These are phyloP conservation scores for Nicotiana paniculata DNA, from an alignment of 257 asterid species.

Conservation along the genomic window DNA sequence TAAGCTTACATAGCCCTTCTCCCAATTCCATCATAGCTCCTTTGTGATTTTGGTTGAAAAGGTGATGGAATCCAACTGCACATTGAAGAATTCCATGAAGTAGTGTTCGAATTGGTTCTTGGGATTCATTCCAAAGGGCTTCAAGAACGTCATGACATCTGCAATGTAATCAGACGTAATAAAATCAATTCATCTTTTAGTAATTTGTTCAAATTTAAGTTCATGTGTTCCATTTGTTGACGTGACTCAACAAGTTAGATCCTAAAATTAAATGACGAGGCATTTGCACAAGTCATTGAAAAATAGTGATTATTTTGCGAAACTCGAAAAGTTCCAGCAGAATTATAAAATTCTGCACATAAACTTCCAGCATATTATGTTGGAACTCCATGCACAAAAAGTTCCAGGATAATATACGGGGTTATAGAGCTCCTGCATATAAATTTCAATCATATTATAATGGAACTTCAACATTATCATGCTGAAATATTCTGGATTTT, in stretches of 20 bases:
- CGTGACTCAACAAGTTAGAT: too few relatives aligned
- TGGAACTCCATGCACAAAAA: too few relatives aligned
- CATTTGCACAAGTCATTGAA: neutral
- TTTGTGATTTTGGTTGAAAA: constrained; percentile 78
- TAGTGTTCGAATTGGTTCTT: constrained; percentile 61
- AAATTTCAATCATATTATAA: too few relatives aligned
- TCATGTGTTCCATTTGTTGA: too few relatives aligned
- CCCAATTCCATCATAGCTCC: constrained; percentile 98
- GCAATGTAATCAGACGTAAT: constrained; percentile 16
- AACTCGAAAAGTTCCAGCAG: too few relatives aligned
- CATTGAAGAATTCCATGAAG: constrained; percentile 70
- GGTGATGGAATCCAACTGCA: constrained; percentile 87
- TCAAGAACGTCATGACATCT: constrained; percentile 84
- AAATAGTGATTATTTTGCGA: neutral
- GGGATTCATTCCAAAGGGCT: constrained; percentile 52
- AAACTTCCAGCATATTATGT: too few relatives aligned
- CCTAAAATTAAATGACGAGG: too few relatives aligned
- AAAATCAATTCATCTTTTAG: neutral
- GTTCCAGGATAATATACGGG: too few relatives aligned
- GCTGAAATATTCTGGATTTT: too few relatives aligned
- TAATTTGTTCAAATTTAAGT: neutral
- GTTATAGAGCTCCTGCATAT: too few relatives aligned
- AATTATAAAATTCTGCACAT: too few relatives aligned
- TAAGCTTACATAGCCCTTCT: constrained; percentile 77
- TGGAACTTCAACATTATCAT: too few relatives aligned